phyloP scores from a whole-genome alignment of 441 rosid species.

The Pelargonium citronellum region DNA sequence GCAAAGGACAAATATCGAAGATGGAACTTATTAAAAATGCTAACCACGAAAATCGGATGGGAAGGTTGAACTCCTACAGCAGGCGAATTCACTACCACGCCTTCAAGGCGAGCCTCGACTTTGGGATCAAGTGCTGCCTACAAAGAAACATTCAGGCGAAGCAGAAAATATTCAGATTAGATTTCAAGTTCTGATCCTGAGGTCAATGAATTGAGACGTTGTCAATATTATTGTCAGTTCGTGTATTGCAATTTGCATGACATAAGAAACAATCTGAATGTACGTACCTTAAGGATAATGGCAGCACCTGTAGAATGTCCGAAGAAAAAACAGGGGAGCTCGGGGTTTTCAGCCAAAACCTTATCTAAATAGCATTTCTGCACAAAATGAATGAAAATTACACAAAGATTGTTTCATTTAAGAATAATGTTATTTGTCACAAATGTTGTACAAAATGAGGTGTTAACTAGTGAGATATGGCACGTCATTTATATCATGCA shows the following conservation, averaged over 20 bases:
- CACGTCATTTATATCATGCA: no score
- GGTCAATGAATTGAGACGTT: neutral
- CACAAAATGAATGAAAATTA: neutral
- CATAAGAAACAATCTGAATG: neutral
- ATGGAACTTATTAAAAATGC: constrained; percentile 12
- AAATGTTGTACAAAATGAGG: no score
- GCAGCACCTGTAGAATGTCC: neutral
- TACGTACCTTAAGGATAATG: neutral
- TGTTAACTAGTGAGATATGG: no score
- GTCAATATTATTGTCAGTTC: no score
- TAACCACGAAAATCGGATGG: constrained; percentile 63
- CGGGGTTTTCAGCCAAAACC: constrained; percentile 1
- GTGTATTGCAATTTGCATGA: no score
- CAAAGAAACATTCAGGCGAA: constrained; percentile 9
- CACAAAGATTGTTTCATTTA: no score
- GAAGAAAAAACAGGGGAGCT: neutral
- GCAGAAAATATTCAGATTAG: neutral
- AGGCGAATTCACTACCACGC: constrained; percentile 74
- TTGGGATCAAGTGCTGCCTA: constrained; percentile 79
- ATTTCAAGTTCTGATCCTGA: neutral
- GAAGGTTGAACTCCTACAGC: constrained; percentile 94
- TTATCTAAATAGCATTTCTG: neutral
- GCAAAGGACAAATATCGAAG: neutral
- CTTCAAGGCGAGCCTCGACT: constrained; percentile 49
- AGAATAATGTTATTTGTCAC: no score